A percentile compares a stretch with the other conserved stretches of the same genome.
Evolutionary conservation across 2,329 filamentous ascomycete species (phyloP).

Genomic region (Apiospora rasikravindrae): DNA sequence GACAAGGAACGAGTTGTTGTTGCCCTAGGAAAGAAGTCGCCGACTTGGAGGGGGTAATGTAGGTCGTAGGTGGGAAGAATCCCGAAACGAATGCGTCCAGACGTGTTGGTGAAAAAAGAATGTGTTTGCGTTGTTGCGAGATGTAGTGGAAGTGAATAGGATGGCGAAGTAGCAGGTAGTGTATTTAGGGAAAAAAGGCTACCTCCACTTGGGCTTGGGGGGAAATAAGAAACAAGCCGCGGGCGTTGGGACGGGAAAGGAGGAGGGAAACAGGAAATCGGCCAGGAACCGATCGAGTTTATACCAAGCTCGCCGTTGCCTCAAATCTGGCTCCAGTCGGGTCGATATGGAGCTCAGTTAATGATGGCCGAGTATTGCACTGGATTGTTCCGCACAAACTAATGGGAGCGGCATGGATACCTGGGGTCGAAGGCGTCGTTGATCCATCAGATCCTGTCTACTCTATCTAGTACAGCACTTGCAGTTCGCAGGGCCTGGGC

Average conservation of each 20-base stretch:
- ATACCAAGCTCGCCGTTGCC: conserved; percentile 17
- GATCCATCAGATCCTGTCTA: conserved; percentile 14
- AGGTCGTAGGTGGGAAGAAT: neutral
- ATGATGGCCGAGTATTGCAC: neutral
- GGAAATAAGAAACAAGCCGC: conserved; percentile 16
- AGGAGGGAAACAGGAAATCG: neutral
- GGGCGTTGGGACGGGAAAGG: neutral
- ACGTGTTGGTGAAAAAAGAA: conserved; percentile 18
- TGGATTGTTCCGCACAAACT: conserved; percentile 11
- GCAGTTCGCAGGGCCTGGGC: neutral
- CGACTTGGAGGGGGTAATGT: neutral
- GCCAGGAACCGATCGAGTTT: conserved; percentile 14
- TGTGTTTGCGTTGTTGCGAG: neutral
- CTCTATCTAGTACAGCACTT: conserved; percentile 6
- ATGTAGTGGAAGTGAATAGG: conserved; percentile 4
- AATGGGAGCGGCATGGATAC: conserved; percentile 6
- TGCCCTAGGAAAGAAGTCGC: neutral
- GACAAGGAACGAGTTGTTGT: conserved; percentile 4
- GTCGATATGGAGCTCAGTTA: neutral
- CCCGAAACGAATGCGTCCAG: conserved; percentile 13
- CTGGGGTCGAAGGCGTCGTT: neutral
- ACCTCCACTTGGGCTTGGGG: conserved; percentile 12
- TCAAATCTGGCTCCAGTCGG: neutral
- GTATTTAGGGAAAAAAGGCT: neutral
- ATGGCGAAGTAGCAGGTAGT: conserved; percentile 8